A percentile compares a stretch with the other conserved stretches of the same genome.
These are phyloP conservation scores for Fistulinella prunicolor DNA, from an alignment of 768 basidiomycete genomes.

Conservation along the genomic window DNA sequence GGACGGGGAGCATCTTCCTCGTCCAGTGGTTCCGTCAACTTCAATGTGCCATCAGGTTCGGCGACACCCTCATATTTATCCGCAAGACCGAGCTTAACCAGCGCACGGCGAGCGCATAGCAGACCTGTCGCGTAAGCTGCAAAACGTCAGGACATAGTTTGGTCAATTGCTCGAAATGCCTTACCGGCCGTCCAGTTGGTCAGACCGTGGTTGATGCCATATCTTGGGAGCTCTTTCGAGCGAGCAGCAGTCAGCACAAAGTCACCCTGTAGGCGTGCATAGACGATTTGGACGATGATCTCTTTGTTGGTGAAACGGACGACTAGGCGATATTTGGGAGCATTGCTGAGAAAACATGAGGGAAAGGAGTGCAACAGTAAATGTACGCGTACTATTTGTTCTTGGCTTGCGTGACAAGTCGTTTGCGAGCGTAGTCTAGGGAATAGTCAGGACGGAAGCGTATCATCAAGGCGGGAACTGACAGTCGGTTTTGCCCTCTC, in stretches of 20 bases:
- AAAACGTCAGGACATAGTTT: conserved; percentile 1
- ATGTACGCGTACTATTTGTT: conserved; percentile 83
- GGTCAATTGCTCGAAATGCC: conserved; percentile 11
- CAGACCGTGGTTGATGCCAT: conserved; percentile 96
- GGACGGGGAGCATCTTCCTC: conserved; percentile 94
- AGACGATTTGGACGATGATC: conserved; percentile 92
- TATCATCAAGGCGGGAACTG: conserved; percentile 26
- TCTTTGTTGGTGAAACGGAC: conserved; percentile 99
- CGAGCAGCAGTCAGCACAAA: conserved; percentile 86
- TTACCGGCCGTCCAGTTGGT: conserved; percentile 98
- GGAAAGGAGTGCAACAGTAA: background rate
- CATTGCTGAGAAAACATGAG: conserved; percentile 55
- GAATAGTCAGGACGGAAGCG: conserved; percentile 8
- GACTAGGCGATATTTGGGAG: conserved; percentile 96
- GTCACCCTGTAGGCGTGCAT: conserved; percentile 97
- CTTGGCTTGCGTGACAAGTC: conserved; percentile 96
- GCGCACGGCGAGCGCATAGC: conserved; percentile 89
- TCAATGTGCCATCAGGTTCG: conserved; percentile 86
- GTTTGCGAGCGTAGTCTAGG: conserved; percentile 94
- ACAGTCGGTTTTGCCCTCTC: conserved; percentile 99
- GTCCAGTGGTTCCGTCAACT: conserved; percentile 80
- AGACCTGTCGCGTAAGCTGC: conserved; percentile 96
- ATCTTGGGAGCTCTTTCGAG: conserved; percentile 89
- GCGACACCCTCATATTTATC: conserved; percentile 96
- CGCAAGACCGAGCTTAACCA: conserved; percentile 92